Conservation (phyloP, 2,329 filamentous ascomycete species). For the Exophiala mesophila region DNA sequence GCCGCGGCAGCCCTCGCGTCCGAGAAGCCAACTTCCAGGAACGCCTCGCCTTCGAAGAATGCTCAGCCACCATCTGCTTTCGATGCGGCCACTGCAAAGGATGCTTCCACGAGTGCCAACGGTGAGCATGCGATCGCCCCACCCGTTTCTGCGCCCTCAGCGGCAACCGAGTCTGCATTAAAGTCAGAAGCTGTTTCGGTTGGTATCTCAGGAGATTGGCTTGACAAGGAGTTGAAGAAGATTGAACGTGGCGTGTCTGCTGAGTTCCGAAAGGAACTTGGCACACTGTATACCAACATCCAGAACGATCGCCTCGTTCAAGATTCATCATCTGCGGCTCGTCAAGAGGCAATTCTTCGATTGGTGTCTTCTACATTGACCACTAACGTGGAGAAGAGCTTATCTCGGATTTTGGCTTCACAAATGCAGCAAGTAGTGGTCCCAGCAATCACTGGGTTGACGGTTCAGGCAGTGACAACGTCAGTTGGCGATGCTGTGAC, state of each 20-base stretch:
- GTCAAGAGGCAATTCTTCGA: conserved; percentile 64
- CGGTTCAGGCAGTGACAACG: conserved; percentile 64
- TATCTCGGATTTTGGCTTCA: conserved; percentile 69
- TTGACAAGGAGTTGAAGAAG: conserved; percentile 58
- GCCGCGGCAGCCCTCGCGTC: conserved; percentile 2
- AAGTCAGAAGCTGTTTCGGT: conserved; percentile 30
- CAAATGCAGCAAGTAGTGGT: conserved; percentile 72
- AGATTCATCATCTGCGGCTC: conserved; percentile 58
- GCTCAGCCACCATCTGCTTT: not conserved
- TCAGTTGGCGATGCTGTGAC: conserved; percentile 66
- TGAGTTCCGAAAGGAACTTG: conserved; percentile 51
- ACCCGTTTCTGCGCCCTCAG: not conserved
- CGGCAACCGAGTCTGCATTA: conserved; percentile 2
- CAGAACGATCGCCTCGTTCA: conserved; percentile 65
- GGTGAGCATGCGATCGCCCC: conserved; percentile 2
- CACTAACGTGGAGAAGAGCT: conserved; percentile 69
- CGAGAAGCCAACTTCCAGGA: conserved; percentile 10
- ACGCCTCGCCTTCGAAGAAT: conserved; percentile 10
- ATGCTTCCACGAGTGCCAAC: no score
- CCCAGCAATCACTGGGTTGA: conserved; percentile 65
- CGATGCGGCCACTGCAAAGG: not conserved
- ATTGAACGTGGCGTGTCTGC: conserved; percentile 41
- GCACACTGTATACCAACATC: conserved; percentile 55
- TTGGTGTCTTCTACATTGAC: conserved; percentile 64
- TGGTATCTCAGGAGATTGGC: conserved; percentile 50